A percentile compares a stretch with the other conserved stretches of the same genome.
These are phyloP conservation scores for Calonectria montana DNA, from an alignment of 2,329 filamentous ascomycete species.

Conservation along the genomic window DNA sequence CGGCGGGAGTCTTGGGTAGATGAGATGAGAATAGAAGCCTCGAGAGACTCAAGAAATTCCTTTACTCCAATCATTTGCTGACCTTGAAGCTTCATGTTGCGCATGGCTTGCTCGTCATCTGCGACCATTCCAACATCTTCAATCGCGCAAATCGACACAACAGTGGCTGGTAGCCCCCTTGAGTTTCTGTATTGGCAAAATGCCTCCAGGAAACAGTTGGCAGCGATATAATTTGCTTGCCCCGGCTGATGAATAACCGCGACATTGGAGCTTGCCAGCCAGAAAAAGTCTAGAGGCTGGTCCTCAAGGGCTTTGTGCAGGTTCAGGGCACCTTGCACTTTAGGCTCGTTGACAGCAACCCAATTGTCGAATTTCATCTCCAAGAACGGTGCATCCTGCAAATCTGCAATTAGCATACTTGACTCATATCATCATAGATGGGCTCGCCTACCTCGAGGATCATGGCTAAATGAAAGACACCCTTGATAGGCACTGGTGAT, in stretches of 20 bases:
- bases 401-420: not conserved
- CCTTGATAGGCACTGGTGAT: slow-evolving; percentile 29
- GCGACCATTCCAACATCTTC: not conserved
- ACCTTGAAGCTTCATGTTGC: not conserved
- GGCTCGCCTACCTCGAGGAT: not conserved
- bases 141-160: not conserved
- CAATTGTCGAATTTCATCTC: slow-evolving; percentile 25
- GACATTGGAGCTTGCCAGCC: slow-evolving; percentile 15
- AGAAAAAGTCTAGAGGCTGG: slow-evolving; percentile 51
- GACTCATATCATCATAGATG: not conserved
- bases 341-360: slow-evolving; percentile 43
- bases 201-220: slow-evolving; percentile 16
- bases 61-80: not conserved
- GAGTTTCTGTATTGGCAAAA: not conserved
- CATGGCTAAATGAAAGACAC: slow-evolving; percentile 45
- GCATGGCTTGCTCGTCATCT: not conserved
- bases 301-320: slow-evolving; percentile 36
- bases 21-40: not conserved
- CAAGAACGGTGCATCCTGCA: slow-evolving; percentile 15
- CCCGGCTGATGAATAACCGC: slow-evolving; percentile 12
- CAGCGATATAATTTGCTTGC: slow-evolving; percentile 23
- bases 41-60: not conserved
- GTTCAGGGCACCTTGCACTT: slow-evolving; percentile 46
- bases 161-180: not conserved
- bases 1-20: not conserved